Conservation (phyloP, 192 early-diverging fungal genomes). For the Pilobolus umbonatus region DNA sequence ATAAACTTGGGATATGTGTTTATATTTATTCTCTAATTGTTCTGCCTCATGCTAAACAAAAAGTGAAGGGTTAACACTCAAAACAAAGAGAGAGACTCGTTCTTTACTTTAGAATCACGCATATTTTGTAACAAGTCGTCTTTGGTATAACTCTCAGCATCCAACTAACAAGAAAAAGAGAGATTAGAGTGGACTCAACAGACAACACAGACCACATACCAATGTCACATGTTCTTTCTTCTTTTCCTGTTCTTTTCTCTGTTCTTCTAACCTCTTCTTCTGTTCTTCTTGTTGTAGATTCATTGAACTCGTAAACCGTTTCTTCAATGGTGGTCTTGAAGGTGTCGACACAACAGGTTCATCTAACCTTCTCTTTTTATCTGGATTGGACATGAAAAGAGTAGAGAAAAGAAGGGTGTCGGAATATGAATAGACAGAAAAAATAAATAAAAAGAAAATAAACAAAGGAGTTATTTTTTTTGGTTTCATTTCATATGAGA, state of each 20-base stretch:
- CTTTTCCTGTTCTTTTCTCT: neutral
- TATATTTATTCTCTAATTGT: neutral
- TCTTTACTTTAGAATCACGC: neutral
- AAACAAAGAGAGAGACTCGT: neutral
- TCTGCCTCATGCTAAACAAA: neutral
- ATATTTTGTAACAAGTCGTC: neutral
- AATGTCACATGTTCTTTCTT: neutral
- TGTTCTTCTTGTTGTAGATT: conserved; percentile 4
- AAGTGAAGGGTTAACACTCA: neutral
- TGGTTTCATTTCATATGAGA: conserved; percentile 14
- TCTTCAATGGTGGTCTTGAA: conserved; percentile 17
- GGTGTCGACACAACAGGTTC: conserved; percentile 1
- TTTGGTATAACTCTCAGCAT: neutral
- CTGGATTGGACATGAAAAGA: conserved; percentile 2
- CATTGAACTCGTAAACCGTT: conserved; percentile 10
- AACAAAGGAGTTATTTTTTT: conserved; percentile 1
- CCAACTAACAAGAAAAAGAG: neutral
- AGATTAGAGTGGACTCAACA: neutral
- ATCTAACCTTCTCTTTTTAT: conserved; percentile 7
- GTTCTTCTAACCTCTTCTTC: neutral
- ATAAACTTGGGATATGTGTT: neutral
- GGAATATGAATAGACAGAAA: neutral
- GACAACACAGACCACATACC: neutral
- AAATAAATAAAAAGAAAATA: neutral
- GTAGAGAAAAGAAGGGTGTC: conserved; percentile 1